Conservation (phyloP, 495 filamentous ascomycete genomes). For the Aspergillus cristatus region DNA sequence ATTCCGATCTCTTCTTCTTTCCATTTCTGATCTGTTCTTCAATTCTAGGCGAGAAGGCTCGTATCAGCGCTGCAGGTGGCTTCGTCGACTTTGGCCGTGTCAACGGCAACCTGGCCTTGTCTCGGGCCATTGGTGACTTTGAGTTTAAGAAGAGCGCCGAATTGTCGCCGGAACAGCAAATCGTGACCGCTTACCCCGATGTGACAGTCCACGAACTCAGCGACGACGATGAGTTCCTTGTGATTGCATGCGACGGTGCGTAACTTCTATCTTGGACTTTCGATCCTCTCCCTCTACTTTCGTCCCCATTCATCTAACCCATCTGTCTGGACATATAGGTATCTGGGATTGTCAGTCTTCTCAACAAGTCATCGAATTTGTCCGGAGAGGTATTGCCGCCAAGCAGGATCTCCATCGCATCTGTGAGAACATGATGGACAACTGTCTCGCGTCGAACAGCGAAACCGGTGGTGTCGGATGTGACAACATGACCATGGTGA, state of each 20-base stretch:
- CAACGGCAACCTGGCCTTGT: slow-evolving; percentile 96
- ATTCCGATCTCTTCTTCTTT: slow-evolving; percentile 1
- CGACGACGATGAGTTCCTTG: slow-evolving; percentile 93
- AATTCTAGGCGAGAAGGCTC: slow-evolving; percentile 76
- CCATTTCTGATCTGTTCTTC: slow-evolving; percentile 7
- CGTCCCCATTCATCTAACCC: not conserved
- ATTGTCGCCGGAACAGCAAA: slow-evolving; percentile 90
- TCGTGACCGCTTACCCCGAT: slow-evolving; percentile 94
- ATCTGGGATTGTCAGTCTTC: slow-evolving; percentile 99
- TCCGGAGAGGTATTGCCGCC: slow-evolving; percentile 86
- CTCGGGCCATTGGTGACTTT: slow-evolving; percentile 95
- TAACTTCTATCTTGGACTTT: slow-evolving; percentile 2
- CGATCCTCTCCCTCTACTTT: not conserved
- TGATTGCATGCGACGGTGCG: slow-evolving; percentile 94
- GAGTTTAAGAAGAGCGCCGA: slow-evolving; percentile 99
- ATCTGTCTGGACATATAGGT: slow-evolving; percentile 42
- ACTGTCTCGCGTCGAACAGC: slow-evolving; percentile 92
- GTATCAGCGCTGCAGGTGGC: slow-evolving; percentile 89
- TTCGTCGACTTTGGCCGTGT: slow-evolving; percentile 98
- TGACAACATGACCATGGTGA: slow-evolving; percentile 98
- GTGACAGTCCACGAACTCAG: slow-evolving; percentile 81
- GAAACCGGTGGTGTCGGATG: slow-evolving; percentile 97
- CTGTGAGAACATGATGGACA: slow-evolving; percentile 99
- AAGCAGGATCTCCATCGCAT: slow-evolving; percentile 89
- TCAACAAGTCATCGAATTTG: slow-evolving; percentile 93